phyloP scores from a whole-genome alignment of 2,329 filamentous ascomycete species.

The Ophiostoma perfectum region DNA sequence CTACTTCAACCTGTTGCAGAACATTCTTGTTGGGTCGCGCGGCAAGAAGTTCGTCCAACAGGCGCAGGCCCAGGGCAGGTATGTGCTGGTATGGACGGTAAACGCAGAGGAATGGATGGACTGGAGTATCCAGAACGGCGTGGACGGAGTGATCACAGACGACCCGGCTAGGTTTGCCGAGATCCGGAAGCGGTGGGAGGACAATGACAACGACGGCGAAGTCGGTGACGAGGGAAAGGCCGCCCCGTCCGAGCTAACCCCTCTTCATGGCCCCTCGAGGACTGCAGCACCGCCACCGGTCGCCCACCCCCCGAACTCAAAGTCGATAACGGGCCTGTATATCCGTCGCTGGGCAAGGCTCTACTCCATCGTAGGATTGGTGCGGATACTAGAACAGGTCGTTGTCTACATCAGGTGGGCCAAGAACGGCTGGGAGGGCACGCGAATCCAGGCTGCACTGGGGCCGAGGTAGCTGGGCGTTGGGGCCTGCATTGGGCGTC shows the following conservation, averaged over 20 bases:
- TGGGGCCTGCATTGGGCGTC: not conserved
- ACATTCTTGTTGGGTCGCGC: slow-evolving; percentile 60
- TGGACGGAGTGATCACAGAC: slow-evolving; percentile 85
- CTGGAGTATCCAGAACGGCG: slow-evolving; percentile 60
- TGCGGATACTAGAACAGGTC: slow-evolving; percentile 19
- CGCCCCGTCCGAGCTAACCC: not conserved
- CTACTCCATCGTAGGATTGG: slow-evolving; percentile 19
- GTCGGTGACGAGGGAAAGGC: not conserved
- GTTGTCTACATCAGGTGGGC: slow-evolving; percentile 18
- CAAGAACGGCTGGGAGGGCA: slow-evolving; percentile 22
- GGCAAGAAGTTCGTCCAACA: slow-evolving; percentile 62
- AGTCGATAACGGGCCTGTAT: slow-evolving; percentile 21
- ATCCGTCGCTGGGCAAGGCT: slow-evolving; percentile 26
- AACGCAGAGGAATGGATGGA: slow-evolving; percentile 75
- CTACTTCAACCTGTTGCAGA: slow-evolving; percentile 72
- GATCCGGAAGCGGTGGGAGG: slow-evolving; percentile 42
- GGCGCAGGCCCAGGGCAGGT: slow-evolving; percentile 49
- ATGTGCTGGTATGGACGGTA: slow-evolving; percentile 79
- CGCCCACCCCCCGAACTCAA: slow-evolving; percentile 19
- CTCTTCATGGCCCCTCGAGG: not conserved
- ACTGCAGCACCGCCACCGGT: not conserved
- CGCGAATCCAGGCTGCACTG: slow-evolving; percentile 20
- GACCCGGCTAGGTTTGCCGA: slow-evolving; percentile 65
- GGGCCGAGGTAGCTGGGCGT: not conserved
- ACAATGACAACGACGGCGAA: not conserved